Conservation (phyloP, 2,329 filamentous ascomycete species). For the Gremmenia infestans region DNA sequence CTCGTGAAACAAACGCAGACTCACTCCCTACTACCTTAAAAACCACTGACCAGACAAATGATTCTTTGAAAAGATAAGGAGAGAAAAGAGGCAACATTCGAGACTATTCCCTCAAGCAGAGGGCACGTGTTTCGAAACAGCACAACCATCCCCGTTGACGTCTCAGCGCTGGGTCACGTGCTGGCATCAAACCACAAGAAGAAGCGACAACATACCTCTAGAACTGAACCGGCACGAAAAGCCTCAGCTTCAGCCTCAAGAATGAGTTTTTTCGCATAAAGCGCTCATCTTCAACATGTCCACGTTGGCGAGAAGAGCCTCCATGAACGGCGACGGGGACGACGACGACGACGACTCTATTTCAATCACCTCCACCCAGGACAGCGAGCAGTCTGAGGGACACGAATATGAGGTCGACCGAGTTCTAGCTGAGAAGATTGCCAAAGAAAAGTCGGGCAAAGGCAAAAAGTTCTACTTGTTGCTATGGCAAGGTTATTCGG, state of each 20-base stretch:
- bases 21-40: too few species aligned
- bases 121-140: too few species aligned
- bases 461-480: slow-evolving; percentile 50
- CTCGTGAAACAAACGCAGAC: too few species aligned
- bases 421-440: slow-evolving; percentile 44
- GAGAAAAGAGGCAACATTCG: too few species aligned
- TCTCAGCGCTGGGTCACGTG: too few species aligned
- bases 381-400: slow-evolving; percentile 11
- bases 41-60: too few species aligned
- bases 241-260: not conserved
- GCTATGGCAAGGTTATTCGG: slow-evolving; percentile 56
- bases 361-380: slow-evolving; percentile 49
- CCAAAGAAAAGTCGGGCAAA: slow-evolving; percentile 11
- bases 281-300: not conserved
- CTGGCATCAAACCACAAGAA: too few species aligned
- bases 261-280: not conserved
- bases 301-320: not conserved
- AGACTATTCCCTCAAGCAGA: too few species aligned
- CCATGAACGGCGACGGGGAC: slow-evolving; percentile 7
- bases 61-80: too few species aligned
- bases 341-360: slow-evolving; percentile 44
- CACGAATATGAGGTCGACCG: slow-evolving; percentile 37
- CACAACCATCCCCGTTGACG: too few species aligned
- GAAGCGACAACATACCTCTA: not conserved
- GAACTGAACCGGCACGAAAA: not conserved